phyloP scores from a whole-genome alignment of 352 stramenopile species.

The Phytopythium helicoides region DNA sequence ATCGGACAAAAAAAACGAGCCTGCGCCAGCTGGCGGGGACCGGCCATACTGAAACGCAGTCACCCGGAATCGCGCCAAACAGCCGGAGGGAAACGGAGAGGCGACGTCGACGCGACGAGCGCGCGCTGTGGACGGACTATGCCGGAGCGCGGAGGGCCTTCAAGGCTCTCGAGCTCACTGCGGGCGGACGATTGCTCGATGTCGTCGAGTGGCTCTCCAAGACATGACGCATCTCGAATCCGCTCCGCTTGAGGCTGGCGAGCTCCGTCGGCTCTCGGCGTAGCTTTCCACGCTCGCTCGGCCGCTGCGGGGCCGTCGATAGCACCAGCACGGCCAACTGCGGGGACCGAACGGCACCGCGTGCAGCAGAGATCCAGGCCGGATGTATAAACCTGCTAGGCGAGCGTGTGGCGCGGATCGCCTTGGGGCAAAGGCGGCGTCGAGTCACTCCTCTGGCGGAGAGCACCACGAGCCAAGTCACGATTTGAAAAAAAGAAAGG shows the following conservation, averaged over 20 bases:
- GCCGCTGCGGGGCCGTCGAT: background rate
- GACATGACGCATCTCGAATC: no score
- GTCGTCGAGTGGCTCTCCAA: no score
- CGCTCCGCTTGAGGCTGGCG: no score
- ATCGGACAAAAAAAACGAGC: background rate
- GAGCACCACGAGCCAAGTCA: no score
- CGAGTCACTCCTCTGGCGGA: no score
- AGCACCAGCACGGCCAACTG: background rate
- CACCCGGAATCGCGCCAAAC: background rate
- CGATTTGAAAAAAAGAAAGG: no score
- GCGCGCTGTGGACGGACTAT: background rate
- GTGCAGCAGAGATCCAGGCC: background rate
- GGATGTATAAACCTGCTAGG: no score
- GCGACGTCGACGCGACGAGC: slow-evolving; percentile 5
- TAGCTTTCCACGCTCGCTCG: background rate
- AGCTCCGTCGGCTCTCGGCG: no score
- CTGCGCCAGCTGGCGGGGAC: background rate
- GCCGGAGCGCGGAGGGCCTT: background rate
- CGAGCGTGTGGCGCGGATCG: no score
- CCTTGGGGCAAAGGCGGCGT: no score
- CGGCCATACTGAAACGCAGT: background rate
- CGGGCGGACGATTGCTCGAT: no score
- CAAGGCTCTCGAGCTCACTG: no score
- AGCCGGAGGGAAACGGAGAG: slow-evolving; percentile 3
- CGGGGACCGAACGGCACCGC: background rate